Percentiles rank a stretch among this genome's conserved stretches.
Conservation (phyloP, 192 early-diverging fungal species). For the Spizellomyces sp. region DNA sequence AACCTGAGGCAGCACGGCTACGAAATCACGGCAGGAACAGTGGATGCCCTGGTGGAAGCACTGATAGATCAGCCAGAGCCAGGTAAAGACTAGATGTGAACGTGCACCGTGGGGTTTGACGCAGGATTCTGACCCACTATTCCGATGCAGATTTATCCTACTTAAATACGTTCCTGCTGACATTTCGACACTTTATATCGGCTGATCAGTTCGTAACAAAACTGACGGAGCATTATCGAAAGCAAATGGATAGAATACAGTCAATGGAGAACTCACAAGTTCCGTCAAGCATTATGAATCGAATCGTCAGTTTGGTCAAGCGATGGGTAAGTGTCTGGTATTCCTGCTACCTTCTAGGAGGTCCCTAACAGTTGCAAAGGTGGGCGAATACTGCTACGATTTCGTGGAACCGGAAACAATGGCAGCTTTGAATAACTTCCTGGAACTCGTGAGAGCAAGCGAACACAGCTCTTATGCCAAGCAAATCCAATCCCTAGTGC, state of each 20-base stretch:
- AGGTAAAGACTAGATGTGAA: neutral
- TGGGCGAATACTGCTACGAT: slow-evolving; percentile 34
- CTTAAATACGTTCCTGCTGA: slow-evolving; percentile 37
- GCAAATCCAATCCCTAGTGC: slow-evolving; percentile 25
- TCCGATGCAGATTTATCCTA: slow-evolving; percentile 11
- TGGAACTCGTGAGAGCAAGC: slow-evolving; percentile 12
- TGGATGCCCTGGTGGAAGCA: slow-evolving; percentile 26
- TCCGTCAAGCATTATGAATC: slow-evolving; percentile 20
- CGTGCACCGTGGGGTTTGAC: neutral
- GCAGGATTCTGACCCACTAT: slow-evolving; percentile 7
- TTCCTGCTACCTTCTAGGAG: too few relatives aligned
- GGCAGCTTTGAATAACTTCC: slow-evolving; percentile 22
- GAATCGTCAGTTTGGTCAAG: slow-evolving; percentile 37
- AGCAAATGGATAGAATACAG: slow-evolving; percentile 1
- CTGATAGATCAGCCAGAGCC: slow-evolving; percentile 20
- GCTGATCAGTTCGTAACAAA: slow-evolving; percentile 10
- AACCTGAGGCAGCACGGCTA: slow-evolving; percentile 13
- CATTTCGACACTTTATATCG: slow-evolving; percentile 30
- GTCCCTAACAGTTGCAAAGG: slow-evolving; percentile 8
- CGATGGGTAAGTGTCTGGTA: slow-evolving; percentile 31
- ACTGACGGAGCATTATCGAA: slow-evolving; percentile 1
- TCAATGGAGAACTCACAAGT: neutral
- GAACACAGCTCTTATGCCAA: slow-evolving; percentile 20
- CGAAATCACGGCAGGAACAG: slow-evolving; percentile 28
- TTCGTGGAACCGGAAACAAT: slow-evolving; percentile 30